A percentile compares a stretch with the other conserved stretches of the same genome.
phyloP scores from a whole-genome alignment of 192 early-diverging fungal genomes.

The Coemansia sp. region DNA sequence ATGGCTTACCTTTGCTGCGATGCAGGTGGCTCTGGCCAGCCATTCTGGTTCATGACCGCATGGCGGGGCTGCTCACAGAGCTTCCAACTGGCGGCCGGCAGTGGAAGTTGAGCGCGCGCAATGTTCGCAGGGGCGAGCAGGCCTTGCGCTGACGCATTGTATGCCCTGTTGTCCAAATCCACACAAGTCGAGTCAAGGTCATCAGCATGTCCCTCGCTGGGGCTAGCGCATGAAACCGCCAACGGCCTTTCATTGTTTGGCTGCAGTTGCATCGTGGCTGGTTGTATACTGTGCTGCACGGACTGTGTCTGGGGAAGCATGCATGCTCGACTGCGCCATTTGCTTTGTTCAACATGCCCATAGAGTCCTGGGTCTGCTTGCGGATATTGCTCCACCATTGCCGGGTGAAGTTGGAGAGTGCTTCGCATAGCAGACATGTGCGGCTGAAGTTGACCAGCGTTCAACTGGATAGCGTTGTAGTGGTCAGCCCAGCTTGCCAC shows the following conservation, averaged over 20 bases:
- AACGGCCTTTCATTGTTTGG: neutral
- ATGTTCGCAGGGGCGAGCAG: neutral
- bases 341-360: neutral
- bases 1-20: constrained; percentile 1
- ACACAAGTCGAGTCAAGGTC: constrained; percentile 33
- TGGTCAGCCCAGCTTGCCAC: neutral
- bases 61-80: neutral
- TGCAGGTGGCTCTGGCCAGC: neutral
- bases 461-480: neutral
- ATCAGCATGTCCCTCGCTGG: constrained; percentile 2
- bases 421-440: constrained; percentile 25
- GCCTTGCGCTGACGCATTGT: neutral
- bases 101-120: neutral
- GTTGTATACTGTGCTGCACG: neutral
- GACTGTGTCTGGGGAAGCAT: neutral
- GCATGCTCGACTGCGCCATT: neutral
- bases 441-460: neutral
- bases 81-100: neutral
- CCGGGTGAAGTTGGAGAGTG: constrained; percentile 12
- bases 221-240: neutral
- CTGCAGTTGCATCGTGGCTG: neutral
- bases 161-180: constrained; percentile 12
- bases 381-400: neutral
- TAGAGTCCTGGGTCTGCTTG: neutral
- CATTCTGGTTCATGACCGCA: neutral